Evolutionary conservation across 2,329 filamentous ascomycete genomes (phyloP).

Genomic region (Ceratocystis cubensis): DNA sequence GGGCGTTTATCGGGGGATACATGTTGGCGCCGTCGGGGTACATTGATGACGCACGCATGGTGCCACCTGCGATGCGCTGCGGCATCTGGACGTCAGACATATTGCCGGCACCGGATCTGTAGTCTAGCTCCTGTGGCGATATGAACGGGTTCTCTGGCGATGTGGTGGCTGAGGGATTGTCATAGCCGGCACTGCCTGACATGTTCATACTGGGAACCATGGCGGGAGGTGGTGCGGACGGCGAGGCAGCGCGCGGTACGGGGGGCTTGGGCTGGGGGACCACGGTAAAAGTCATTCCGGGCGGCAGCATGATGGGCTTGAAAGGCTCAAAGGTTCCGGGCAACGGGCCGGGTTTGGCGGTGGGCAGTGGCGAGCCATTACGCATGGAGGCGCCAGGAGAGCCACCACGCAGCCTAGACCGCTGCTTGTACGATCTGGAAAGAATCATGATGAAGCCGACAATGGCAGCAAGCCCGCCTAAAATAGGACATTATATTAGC

Average conservation of each 20-base stretch:
- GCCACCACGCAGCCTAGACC: not conserved
- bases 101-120: not conserved
- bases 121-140: not conserved
- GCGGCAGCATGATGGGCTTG: conserved; percentile 20
- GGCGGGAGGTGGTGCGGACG: not conserved
- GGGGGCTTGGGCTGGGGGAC: not conserved
- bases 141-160: not conserved
- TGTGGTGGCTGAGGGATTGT: not conserved
- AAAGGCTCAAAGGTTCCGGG: conserved; percentile 19
- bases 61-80: not conserved
- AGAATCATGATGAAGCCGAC: conserved; percentile 18
- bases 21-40: not conserved
- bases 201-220: not conserved
- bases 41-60: not conserved
- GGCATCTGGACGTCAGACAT: not conserved
- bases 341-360: conserved; percentile 15
- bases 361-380: not conserved
- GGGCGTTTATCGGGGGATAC: not conserved
- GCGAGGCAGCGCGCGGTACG: not conserved
- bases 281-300: conserved; percentile 12
- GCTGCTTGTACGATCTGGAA: conserved; percentile 13
- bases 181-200: not conserved
- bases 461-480: conserved; percentile 18
- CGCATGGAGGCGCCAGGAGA: not conserved
- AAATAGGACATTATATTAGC: not conserved